Evolutionary conservation across 2,329 filamentous ascomycete species (phyloP).

Genomic region (Fusarium stilboides): DNA sequence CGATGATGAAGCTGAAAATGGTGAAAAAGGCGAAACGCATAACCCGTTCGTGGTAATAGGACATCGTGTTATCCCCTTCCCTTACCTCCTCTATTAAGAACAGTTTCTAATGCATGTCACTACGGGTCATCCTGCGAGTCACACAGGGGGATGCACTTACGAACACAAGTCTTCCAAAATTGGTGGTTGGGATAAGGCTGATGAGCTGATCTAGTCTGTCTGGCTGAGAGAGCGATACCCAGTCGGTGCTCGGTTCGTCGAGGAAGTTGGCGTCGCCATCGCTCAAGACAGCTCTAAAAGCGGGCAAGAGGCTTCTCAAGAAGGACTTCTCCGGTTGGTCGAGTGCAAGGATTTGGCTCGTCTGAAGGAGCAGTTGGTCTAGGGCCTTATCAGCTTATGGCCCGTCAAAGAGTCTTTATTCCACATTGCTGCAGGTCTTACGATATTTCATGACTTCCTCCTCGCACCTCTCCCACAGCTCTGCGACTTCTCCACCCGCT

Average conservation of each 20-base stretch:
- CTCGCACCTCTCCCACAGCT: neutral
- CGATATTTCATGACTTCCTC: neutral
- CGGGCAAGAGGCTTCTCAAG: neutral
- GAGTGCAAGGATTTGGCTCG: slow-evolving; percentile 3
- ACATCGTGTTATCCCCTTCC: neutral
- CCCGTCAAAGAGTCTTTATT: accelerated
- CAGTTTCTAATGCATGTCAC: slow-evolving; percentile 9
- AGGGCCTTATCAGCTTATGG: neutral
- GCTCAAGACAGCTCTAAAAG: neutral
- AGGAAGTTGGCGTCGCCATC: slow-evolving; percentile 5
- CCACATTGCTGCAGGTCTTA: neutral
- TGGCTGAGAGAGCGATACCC: slow-evolving; percentile 10
- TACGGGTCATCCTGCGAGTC: neutral
- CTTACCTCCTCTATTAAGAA: neutral
- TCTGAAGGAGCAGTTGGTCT: neutral
- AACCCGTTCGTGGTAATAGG: slow-evolving; percentile 5
- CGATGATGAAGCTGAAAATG: slow-evolving; percentile 13
- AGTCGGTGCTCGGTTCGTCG: slow-evolving; percentile 13
- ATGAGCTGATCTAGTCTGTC: slow-evolving; percentile 25
- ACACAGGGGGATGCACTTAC: slow-evolving; percentile 10
- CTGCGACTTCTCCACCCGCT: neutral
- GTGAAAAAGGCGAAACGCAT: slow-evolving; percentile 9
- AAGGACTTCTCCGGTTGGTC: slow-evolving; percentile 15
- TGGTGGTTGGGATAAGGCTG: neutral
- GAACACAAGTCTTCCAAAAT: neutral